Base-by-base conservation (phyloP, 371 early-diverging fungal species). In the Mortierella sp. region DNA sequence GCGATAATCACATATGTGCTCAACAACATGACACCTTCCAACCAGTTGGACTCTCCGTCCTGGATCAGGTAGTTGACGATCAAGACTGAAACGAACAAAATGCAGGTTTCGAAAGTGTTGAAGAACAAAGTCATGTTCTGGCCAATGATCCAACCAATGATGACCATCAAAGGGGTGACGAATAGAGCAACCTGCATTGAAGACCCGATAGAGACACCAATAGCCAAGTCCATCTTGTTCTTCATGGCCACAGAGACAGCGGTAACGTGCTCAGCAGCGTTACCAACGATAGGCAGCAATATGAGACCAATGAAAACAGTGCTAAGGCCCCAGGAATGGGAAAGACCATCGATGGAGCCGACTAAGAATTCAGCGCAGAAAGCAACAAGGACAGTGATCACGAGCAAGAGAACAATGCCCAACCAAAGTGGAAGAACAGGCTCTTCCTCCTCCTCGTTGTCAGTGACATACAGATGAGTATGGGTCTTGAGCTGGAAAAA, bases 171-270 rank as follows among this genome's bases (percentile, higher is more conserved):
- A 4, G 97, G 98, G 16, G 94, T 93, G 4, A 96, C 95, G 58
- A 97, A 88, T n/a, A 97, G 87, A 0, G 97, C 95, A 59, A 97
- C 96, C 82, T 97, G 97, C 91, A 96, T 93, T 58, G 92, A 92
- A n/a, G 95, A 94, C 7, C 97, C 98, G 10, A 97, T 86, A 11
- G 98, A 96, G 21, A 98, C 94, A 53, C 94, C 92, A 43, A 98
- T 88, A 0, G 95, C 92, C 52, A 98, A 83, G 72, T 97, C 96
- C 97, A 97, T 97, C 89, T 97, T 97, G 88, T 96, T 91, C 69
- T 94, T 92, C 75, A 94, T 87, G 1, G 98, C 96, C 19, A 93
- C 91, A 0, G 93, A 90, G 4, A 96, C 92, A 7, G 96, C 96
- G 1, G 94, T 94, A 47, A 94, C 88, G 79, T 97, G 96, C 80